Base-by-base conservation (phyloP, 2,329 filamentous ascomycete species). In the Rutstroemia sp. region DNA sequence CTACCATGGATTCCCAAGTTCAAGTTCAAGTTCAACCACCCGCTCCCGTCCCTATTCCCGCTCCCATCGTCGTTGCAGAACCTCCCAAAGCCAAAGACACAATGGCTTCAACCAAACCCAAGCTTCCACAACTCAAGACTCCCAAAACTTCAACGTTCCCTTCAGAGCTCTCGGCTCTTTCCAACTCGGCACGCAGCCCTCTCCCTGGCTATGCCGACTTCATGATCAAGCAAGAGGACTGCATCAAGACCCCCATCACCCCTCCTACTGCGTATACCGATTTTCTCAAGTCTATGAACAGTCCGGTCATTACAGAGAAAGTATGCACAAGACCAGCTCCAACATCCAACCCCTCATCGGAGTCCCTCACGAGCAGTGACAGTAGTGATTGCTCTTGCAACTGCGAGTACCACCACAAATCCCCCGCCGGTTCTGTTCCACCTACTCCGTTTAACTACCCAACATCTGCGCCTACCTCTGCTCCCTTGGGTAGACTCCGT, bases 191-290 rank as follows among this genome's bases (percentile, higher is more conserved):
- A 48, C 81, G 80, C 63, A 92, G 86, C 62, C 88, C 88, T 49
- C 78, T 88, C 67, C 84, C 84, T 49, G 76, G 75, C 51, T 77
- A 78, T 48, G 76, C 82, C 19, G 74, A 78, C 54, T 78, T 80
- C 64, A 81, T 65, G 47, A 63, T 92, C 76, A 92, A 92, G 72
- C 75, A 87, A 64, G 78, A 87, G 56, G 80, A 84, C 58, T 73
- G 78, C 46, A 73, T 83, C 57, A 87, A 84, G 73, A 96, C 92
- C 4, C 92, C 92, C 49, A 95, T 97, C 71, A 95, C 88, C 51
- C 92, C 92, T 52, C 92, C 92, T 3, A 78, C 82, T 21, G 92
- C 92, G 57, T 97, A 97, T 70, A 87, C 89, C 63, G 91, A 97
- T 68, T 97, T 96, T 69, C 84, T 97, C 61, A 92, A 91, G 73